phyloP scores from a whole-genome alignment of 768 basidiomycete genomes.

The Boletales sp. region DNA sequence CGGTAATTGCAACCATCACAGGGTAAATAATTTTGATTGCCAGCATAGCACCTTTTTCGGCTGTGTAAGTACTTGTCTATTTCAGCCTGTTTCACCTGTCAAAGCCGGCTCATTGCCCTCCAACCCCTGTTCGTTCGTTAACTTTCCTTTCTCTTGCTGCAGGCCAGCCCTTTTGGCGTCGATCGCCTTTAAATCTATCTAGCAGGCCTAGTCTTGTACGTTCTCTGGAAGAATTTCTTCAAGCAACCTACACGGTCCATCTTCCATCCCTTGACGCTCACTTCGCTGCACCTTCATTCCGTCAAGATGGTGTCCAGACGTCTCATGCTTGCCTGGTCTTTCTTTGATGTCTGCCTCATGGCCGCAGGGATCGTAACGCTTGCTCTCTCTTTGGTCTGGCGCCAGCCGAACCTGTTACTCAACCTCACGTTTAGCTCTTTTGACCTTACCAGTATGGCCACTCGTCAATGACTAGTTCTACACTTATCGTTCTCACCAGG shows the following conservation, averaged over 20 bases:
- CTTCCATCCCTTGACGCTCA: not conserved
- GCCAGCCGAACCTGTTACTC: constrained; percentile 60
- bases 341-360: constrained; percentile 67
- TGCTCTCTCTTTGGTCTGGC: constrained; percentile 69
- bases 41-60: not conserved
- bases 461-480: not conserved
- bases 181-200: constrained; percentile 56
- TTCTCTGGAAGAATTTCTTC: constrained; percentile 51
- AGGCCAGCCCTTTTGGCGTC: constrained; percentile 58
- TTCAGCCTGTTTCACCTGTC: constrained; percentile 5
- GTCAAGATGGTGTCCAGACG: constrained; percentile 64
- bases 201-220: constrained; percentile 39
- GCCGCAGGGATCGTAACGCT: constrained; percentile 65
- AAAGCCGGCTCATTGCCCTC: not conserved
- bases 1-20: constrained; percentile 8
- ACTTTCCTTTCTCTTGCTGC: constrained; percentile 22
- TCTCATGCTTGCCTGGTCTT: constrained; percentile 68
- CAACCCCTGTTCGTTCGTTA: not conserved
- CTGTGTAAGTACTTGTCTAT: constrained; percentile 1
- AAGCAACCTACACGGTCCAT: not conserved
- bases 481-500: constrained; percentile 38
- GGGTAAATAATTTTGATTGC: not conserved
- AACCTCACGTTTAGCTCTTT: constrained; percentile 62
- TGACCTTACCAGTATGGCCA: constrained; percentile 56
- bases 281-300: not conserved